phyloP scores from a whole-genome alignment of 495 filamentous ascomycete species.

The Bacidia rubella region DNA sequence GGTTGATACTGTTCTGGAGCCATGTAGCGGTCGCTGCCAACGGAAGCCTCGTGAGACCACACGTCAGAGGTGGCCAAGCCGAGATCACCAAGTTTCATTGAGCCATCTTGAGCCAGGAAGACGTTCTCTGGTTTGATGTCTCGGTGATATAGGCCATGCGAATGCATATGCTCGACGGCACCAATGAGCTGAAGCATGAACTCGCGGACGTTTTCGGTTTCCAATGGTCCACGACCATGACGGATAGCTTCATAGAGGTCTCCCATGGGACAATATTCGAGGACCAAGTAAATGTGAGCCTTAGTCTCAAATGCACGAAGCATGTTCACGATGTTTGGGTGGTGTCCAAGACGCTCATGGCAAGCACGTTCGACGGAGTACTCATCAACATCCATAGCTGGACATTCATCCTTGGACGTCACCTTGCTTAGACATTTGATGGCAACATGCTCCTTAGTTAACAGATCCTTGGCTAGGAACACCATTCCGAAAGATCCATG shows the following conservation, averaged over 20 bases:
- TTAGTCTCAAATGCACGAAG: conserved; percentile 86
- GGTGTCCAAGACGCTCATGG: conserved; percentile 62
- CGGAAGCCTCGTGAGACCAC: conserved; percentile 81
- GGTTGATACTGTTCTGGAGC: conserved; percentile 95
- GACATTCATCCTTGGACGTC: conserved; percentile 39
- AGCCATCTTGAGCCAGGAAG: conserved; percentile 72
- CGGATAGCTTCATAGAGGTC: conserved; percentile 97
- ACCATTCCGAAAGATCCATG: conserved; percentile 98
- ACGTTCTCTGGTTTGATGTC: conserved; percentile 99
- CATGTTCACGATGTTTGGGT: conserved; percentile 89
- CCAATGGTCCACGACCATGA: conserved; percentile 67
- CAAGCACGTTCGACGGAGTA: conserved; percentile 76
- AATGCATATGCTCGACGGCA: conserved; percentile 82
- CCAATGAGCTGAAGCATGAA: conserved; percentile 93
- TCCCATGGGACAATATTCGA: conserved; percentile 92
- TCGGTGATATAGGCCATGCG: conserved; percentile 83
- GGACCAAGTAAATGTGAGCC: conserved; percentile 75
- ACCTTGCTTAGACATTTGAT: conserved; percentile 87
- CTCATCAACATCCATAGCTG: conserved; percentile 51
- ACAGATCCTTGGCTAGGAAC: conserved; percentile 71
- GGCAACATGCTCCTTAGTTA: conserved; percentile 66
- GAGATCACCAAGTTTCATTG: conserved; percentile 94
- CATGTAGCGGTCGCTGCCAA: conserved; percentile 98
- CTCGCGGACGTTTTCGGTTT: conserved; percentile 90
- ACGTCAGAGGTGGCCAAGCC: conserved; percentile 74